Base-by-base conservation (phyloP, 352 stramenopile genomes). In the Pythium rishiriense region DNA sequence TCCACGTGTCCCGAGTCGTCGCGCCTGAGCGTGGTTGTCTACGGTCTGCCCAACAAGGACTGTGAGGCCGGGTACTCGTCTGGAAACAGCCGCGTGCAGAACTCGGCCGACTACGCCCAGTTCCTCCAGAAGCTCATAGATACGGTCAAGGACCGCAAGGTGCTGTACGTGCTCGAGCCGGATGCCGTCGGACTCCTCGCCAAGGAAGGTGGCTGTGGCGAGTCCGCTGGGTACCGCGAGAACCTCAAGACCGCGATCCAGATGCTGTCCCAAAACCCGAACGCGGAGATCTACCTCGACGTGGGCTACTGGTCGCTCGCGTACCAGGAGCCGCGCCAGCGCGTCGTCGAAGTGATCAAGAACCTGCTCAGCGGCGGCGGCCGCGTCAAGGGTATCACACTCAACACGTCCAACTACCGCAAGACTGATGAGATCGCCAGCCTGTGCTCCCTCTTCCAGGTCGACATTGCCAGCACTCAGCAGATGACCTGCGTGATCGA, bases 341-440 rank as follows among this genome's bases (percentile, higher is more conserved):
- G 56, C 15, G 67, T 90, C 9, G 73, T 63, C 9, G 69, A 66
- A 11, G 69, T 88, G n/a, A 59, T 91, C 61, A 72, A 81, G 28
- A 61, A 73, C 48, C 60, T 90, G 10, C 10, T 48, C 29, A 70
- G 59, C 5, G 29, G 33, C 3, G 77, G 68, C 1, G 72, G 76
- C 5, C 61, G 68, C 5, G 46, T 88, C 46, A 88, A 85, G 48
- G 82, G 82, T 11, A 69, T 91, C 33, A 70, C 79, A 45, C 75
- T 91, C 58, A 91, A 91, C 67, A 89, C 79, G 43, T 82, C 74
- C 22, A 90, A 89, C 69, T 89, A 90, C 70, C 74, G 76, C 7
- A 79, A 69, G 1, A 89, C 58, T 8, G 60, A 70, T 19, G 75
- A 88, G 58, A 72, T 83, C 28, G 54, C 64, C 4, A 73, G 60